These are phyloP conservation scores for Limnanthes douglasii DNA, from an alignment of 345 rosid genomes.

Conservation along the genomic window DNA sequence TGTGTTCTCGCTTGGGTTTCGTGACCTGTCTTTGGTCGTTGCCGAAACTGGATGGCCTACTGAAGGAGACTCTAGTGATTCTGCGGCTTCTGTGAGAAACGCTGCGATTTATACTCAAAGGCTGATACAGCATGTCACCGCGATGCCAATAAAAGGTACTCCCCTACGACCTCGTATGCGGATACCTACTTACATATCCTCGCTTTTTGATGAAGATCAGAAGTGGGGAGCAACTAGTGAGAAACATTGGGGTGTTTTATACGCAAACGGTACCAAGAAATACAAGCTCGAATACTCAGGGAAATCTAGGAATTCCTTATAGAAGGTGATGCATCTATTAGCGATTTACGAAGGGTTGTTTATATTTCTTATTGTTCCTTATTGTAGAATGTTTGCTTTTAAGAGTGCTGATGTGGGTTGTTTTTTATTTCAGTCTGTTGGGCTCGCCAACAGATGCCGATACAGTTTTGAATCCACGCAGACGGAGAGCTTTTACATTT, in stretches of 20 bases:
- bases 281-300: too few species aligned
- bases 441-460: too few species aligned
- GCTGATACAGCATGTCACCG: slow-evolving; percentile 11
- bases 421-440: too few species aligned
- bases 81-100: slow-evolving; percentile 13
- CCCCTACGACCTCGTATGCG: too few species aligned
- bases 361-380: too few species aligned
- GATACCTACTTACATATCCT: slow-evolving; percentile 12
- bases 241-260: slow-evolving; percentile 17
- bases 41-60: slow-evolving; percentile 18
- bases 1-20: slow-evolving; percentile 8
- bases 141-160: slow-evolving; percentile 5
- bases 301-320: too few species aligned
- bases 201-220: slow-evolving; percentile 18
- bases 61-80: slow-evolving; percentile 9
- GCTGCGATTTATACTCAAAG: slow-evolving; percentile 12
- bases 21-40: slow-evolving; percentile 11
- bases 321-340: too few species aligned
- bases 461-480: too few species aligned
- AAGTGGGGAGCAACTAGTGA: slow-evolving; percentile 15
- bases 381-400: too few species aligned
- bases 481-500: too few species aligned
- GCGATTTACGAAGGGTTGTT: too few species aligned
- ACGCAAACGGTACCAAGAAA: slow-evolving; percentile 11
- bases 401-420: too few species aligned